These are phyloP conservation scores for Pseudopithomyces chartarum DNA, from an alignment of 2,329 filamentous ascomycete species.

Conservation along the genomic window DNA sequence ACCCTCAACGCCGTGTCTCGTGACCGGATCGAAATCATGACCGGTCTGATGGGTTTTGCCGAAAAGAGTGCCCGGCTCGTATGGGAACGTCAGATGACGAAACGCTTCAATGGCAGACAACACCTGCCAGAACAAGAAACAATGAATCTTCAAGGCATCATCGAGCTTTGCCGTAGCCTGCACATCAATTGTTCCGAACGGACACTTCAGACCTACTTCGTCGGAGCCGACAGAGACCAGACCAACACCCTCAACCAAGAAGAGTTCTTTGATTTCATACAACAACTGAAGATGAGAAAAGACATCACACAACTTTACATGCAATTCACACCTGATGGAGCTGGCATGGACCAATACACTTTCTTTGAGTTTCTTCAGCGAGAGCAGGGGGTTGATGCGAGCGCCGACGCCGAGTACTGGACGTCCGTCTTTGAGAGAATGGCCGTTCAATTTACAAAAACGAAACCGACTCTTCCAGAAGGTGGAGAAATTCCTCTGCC, in stretches of 20 bases:
- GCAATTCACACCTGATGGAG: slow-evolving; percentile 51
- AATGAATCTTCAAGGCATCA: slow-evolving; percentile 78
- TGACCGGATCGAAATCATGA: slow-evolving; percentile 88
- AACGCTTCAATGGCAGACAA: slow-evolving; percentile 62
- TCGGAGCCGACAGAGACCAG: slow-evolving; percentile 68
- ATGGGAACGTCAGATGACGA: slow-evolving; percentile 84
- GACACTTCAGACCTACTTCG: slow-evolving; percentile 75
- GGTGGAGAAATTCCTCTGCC: slow-evolving; percentile 47
- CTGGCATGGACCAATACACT: slow-evolving; percentile 70
- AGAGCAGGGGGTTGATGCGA: slow-evolving; percentile 76
- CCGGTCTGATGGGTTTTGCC: slow-evolving; percentile 74
- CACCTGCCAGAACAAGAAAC: slow-evolving; percentile 66
- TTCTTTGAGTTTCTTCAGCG: slow-evolving; percentile 78
- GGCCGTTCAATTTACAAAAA: slow-evolving; percentile 47
- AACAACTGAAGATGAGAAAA: slow-evolving; percentile 79
- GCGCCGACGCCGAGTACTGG: slow-evolving; percentile 69
- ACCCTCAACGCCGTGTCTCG: slow-evolving; percentile 84
- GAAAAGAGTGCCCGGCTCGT: slow-evolving; percentile 83
- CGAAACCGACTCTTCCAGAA: slow-evolving; percentile 49
- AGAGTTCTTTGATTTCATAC: slow-evolving; percentile 84
- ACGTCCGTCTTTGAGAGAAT: slow-evolving; percentile 73
- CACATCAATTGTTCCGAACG: slow-evolving; percentile 88
- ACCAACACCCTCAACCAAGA: slow-evolving; percentile 73
- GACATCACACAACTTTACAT: slow-evolving; percentile 80
- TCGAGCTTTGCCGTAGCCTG: slow-evolving; percentile 82